Evolutionary conservation across 1,284 basidiomycete genomes (phyloP).

Genomic region (Ustilago esculenta): DNA sequence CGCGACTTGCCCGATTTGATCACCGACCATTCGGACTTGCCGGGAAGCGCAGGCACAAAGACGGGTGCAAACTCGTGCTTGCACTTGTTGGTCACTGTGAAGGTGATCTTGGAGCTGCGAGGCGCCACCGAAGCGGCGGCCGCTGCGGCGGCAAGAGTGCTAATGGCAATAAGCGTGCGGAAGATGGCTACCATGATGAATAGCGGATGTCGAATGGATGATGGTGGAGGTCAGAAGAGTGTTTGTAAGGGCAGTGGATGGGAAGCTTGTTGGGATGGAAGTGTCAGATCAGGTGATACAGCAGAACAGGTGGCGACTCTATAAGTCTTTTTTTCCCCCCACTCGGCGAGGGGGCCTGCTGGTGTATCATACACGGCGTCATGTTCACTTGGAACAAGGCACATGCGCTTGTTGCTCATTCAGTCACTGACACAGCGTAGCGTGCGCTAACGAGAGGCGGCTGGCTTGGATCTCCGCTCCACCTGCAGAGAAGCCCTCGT

Average conservation of each 20-base stretch:
- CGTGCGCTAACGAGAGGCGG: not conserved
- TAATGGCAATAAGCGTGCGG: slow-evolving; percentile 18
- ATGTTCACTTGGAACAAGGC: not conserved
- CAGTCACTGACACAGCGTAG: not conserved
- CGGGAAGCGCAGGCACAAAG: slow-evolving; percentile 40
- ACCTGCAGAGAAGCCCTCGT: slow-evolving; percentile 8
- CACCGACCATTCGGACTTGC: slow-evolving; percentile 22
- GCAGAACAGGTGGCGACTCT: too few species aligned
- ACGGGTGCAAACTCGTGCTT: slow-evolving; percentile 43
- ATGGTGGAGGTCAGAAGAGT: not conserved
- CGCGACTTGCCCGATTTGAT: slow-evolving; percentile 26
- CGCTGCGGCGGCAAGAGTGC: slow-evolving; percentile 16
- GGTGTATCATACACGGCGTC: not conserved
- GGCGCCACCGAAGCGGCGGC: slow-evolving; percentile 13
- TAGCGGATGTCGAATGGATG: not conserved
- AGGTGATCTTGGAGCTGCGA: slow-evolving; percentile 42
- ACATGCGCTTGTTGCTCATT: not conserved
- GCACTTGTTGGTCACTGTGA: slow-evolving; percentile 48
- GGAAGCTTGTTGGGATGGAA: not conserved
- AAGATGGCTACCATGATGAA: slow-evolving; percentile 35
- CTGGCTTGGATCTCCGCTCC: slow-evolving; percentile 12
- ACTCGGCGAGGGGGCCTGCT: slow-evolving; percentile 11
- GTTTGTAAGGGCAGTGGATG: not conserved
- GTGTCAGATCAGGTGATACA: not conserved
- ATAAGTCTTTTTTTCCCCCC: too few species aligned